Base-by-base conservation (phyloP, 78 protist genomes). In the Tieghemostelium lacteum region DNA sequence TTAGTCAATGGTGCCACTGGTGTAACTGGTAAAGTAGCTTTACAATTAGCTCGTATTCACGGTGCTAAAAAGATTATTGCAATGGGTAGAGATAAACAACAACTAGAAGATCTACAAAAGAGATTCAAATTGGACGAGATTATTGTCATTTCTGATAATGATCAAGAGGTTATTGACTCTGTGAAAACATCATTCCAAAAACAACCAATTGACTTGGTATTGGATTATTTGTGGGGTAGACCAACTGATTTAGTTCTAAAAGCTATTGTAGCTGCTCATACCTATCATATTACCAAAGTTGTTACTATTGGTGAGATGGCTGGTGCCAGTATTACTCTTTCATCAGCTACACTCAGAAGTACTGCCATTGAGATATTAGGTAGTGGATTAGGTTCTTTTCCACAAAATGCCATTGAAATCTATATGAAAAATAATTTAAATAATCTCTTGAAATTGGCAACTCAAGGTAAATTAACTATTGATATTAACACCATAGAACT, bases 1-100 rank as follows among this genome's bases (percentile, higher is more conserved):
- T 52, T 77, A 12, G 65, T 77, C 0, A 77, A 65, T 77, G 87
- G 87, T 65, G 87, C 87, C 19, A 77, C 74, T n/a, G 87, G 87
- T 36, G 70, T 77, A 54, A 77, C 87, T 12, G 87, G 87, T 17
- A 64, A 65, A 26, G 42, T 52, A 3, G 87, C 87, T 5, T 64
- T 77, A 28, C 87, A 77, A 65, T 24, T 77, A 14, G 87, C 87
- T 36, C 45, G 31, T 17, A 49, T 65, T n/a, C 71, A 28, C 22
- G 87, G 87, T 52, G 87, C 87, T 0, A 33, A 31, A 24, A 24
- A 50, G 12, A 74, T 77, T 2, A 54, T 65, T 24, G 87, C 87
- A 1, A 54, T 70, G 1, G 87, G 87, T 33, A 69, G 87, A 49
- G 61, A 76, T 22, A 31, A 64, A 52, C 29, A 40, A 1, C n/a